Base-by-base conservation (phyloP, 2,329 filamentous ascomycete genomes). In the Aspergillus sp. region DNA sequence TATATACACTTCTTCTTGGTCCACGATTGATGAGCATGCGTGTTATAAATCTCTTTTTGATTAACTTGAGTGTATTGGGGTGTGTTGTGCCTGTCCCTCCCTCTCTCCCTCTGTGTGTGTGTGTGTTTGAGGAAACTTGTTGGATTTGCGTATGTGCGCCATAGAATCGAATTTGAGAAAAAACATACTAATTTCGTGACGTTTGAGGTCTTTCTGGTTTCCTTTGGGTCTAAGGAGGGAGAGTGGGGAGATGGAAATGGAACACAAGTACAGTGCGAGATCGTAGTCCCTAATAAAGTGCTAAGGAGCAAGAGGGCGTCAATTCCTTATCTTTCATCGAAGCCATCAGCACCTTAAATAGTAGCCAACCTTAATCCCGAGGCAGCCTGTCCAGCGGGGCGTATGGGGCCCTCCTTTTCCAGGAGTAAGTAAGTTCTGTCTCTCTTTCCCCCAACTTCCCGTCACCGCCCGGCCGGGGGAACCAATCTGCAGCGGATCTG, bases 401-500 rank as follows among this genome's bases (percentile, higher is more conserved):
- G 27, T 10, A 50, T 50, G 47, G 47, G 25, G 25, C 25, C 47
- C 10, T n/a, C 15, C 23, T n/a, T 25, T 49, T 44, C 19, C 32
- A 36, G 5, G 32, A 11, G 11, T 11, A 23, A 23, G 21, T 23
- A 23, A 23, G 21, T 23, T 27, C 10, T 4, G 47, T 11, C 25
- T 15, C 13, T 30, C 25, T 50, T 8, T 8, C n/a, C 47, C 47
- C 54, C 48, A 15, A 48, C 39, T 36, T 51, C 36, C 32, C 32
- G 60, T 65, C 62, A 68, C 66, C 66, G 66, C 66, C 66, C 64
- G 59, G 59, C 51, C 32, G 44, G 54, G 57, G n/a, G 49, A 42
- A 61, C 55, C 61, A 62, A 59, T 61, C n/a, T 44, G 15, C n/a
- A 15, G n/a, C 36, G 36, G 23, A 30, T 13, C 53, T 21, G 47